Base-by-base conservation (phyloP, 1,284 basidiomycete genomes). In the Ganoderma resinaceum region DNA sequence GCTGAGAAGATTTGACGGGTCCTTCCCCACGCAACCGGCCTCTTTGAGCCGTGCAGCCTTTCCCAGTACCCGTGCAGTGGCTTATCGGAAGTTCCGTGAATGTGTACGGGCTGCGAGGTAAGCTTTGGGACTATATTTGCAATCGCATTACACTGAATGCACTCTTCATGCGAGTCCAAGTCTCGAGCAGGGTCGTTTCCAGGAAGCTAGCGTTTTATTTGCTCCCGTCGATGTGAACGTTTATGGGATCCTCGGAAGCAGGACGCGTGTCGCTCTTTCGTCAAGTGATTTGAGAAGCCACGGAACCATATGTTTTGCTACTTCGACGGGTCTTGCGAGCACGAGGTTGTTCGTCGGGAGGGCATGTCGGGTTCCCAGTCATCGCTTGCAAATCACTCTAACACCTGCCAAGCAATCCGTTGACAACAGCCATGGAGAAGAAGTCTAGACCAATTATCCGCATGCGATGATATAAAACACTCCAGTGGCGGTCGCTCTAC, bases 241-340 rank as follows among this genome's bases (percentile, higher is more conserved):
- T 18, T 18, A 55, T n/a, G 35, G 23, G 29, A 16, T 65, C 64
- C 64, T 61, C 46, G 58, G 20, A 60, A 63, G 40, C 18, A 12
- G 33, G 29, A 59, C 66, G 57, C 70, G 63, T 71, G 70, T n/a
- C 20, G 35, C 52, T 65, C 67, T 2, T 35, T 42, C 26, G 63
- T 71, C 70, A 71, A 69, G 66, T 69, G 70, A 72, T 61, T 33
- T 9, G 23, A 42, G 70, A 72, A 72, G 70, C 66, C 18, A 43
- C 40, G 60, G 62, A 62, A 65, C 70, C 70, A 72, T 68, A 68
- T 63, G 70, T 49, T 11, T 58, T 60, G 61, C 62, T 57, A 53
- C 18, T 57, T 61, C 55, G 52, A 59, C 57, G 62, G 57, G 52
- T 42, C 42, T 23, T 53, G 33, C 33, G 65, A 59, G 18, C 62